These are phyloP conservation scores for Neonothopanus nambi DNA, from an alignment of 1,284 basidiomycete genomes.

Conservation along the genomic window DNA sequence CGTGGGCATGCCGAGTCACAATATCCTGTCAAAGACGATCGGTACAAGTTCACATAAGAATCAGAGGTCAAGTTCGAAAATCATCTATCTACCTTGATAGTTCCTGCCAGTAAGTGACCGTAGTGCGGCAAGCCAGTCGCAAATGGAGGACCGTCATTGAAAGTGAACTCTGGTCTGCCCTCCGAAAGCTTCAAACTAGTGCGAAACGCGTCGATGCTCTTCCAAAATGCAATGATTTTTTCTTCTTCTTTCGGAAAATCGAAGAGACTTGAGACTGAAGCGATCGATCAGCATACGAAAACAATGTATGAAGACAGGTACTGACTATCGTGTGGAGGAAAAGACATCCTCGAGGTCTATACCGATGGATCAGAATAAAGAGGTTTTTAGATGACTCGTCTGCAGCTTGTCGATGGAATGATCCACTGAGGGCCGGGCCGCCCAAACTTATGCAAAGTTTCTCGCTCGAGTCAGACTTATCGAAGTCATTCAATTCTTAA, in stretches of 20 bases:
- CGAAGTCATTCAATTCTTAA: too few relatives aligned
- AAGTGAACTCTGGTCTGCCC: conserved; percentile 87
- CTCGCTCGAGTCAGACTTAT: too few relatives aligned
- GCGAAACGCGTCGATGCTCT: conserved; percentile 96
- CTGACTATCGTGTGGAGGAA: conserved; percentile 73
- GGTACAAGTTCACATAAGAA: background rate
- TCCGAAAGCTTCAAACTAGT: conserved; percentile 92
- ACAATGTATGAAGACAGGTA: conserved; percentile 18
- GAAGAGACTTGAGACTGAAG: conserved; percentile 71
- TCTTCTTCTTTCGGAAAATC: conserved; percentile 92
- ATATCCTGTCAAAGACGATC: conserved; percentile 71
- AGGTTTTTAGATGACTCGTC: conserved; percentile 1
- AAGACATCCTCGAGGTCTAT: conserved; percentile 53
- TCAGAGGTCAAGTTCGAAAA: background rate
- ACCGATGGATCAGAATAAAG: background rate
- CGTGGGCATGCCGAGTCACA: conserved; percentile 93
- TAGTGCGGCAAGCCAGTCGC: conserved; percentile 98
- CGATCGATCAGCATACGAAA: conserved; percentile 10
- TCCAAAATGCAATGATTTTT: conserved; percentile 92
- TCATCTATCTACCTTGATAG: conserved; percentile 86
- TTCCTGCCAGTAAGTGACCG: conserved; percentile 88
- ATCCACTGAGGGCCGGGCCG: too few relatives aligned
- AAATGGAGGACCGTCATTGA: conserved; percentile 98
- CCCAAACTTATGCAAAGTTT: too few relatives aligned
- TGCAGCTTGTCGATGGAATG: too few relatives aligned